Conservation (phyloP, 148 eudicot genomes). For the Persicaria maculosa region DNA sequence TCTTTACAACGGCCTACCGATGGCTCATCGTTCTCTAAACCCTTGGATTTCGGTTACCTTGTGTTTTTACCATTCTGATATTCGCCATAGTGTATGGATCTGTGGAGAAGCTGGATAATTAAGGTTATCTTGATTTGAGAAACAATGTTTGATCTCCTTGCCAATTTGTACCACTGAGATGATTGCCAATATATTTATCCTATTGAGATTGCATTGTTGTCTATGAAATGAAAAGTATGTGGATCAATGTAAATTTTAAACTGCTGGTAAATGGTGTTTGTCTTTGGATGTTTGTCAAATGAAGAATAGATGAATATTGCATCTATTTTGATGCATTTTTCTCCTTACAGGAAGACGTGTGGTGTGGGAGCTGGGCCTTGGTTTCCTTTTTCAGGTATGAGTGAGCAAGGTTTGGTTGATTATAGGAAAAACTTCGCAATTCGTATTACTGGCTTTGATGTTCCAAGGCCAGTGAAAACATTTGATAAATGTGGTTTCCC, state of each 20-base stretch:
- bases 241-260: neutral
- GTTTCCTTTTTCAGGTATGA: conserved; percentile 53
- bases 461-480: conserved; percentile 81
- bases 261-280: neutral
- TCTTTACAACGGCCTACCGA: neutral
- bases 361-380: conserved; percentile 73
- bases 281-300: neutral
- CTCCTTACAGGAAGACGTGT: conserved; percentile 57
- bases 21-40: neutral
- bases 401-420: conserved; percentile 75
- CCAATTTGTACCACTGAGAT: neutral
- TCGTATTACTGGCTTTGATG: conserved; percentile 93
- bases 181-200: neutral
- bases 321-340: neutral
- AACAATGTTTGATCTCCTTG: neutral
- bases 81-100: too few relatives aligned
- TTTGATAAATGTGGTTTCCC: conserved; percentile 90
- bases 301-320: neutral
- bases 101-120: neutral
- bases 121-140: neutral
- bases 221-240: neutral
- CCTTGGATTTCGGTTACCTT: neutral
- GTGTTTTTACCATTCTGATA: neutral
- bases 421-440: conserved; percentile 68
- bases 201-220: neutral